Evolutionary conservation across 2,329 filamentous ascomycete species (phyloP).

Genomic region (Zymoseptoria ardabiliae): DNA sequence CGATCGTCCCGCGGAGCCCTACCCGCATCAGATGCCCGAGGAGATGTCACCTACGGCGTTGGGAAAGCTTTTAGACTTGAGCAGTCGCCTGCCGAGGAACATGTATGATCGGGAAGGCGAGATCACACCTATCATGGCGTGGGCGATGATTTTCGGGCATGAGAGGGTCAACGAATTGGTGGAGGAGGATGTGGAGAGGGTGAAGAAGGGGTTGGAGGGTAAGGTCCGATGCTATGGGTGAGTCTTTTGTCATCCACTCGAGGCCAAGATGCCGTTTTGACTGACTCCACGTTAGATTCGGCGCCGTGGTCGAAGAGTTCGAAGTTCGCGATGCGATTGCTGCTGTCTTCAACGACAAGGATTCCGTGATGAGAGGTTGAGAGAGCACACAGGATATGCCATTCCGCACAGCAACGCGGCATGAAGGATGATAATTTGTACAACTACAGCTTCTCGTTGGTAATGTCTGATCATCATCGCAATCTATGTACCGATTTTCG

Average conservation of each 20-base stretch:
- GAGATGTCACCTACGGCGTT: conserved; percentile 71
- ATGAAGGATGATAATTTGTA: not conserved
- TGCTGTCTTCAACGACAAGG: conserved; percentile 57
- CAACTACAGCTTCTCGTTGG: not conserved
- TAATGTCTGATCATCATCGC: not conserved
- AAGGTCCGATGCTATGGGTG: conserved; percentile 93
- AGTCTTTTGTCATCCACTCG: conserved; percentile 29
- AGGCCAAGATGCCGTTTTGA: not conserved
- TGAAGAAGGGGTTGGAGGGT: conserved; percentile 45
- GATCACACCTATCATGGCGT: conserved; percentile 93
- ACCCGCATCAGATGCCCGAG: conserved; percentile 63
- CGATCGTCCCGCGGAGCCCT: conserved; percentile 47
- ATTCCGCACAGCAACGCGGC: not conserved
- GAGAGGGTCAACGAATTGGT: conserved; percentile 58
- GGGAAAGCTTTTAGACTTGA: conserved; percentile 74
- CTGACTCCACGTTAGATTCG: conserved; percentile 43
- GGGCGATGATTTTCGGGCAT: conserved; percentile 71
- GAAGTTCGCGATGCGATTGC: conserved; percentile 72
- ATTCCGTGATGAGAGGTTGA: conserved; percentile 6
- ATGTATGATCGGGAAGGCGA: conserved; percentile 56
- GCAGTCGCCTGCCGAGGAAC: conserved; percentile 65
- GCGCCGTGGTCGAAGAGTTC: conserved; percentile 63
- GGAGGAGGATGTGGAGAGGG: conserved; percentile 12
- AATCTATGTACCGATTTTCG: not conserved
- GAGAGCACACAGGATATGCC: not conserved